Percentiles rank a stretch among this genome's conserved stretches.
Evolutionary conservation across 208 protist genomes (phyloP).

Genomic region (Trypanosoma platydactyli): DNA sequence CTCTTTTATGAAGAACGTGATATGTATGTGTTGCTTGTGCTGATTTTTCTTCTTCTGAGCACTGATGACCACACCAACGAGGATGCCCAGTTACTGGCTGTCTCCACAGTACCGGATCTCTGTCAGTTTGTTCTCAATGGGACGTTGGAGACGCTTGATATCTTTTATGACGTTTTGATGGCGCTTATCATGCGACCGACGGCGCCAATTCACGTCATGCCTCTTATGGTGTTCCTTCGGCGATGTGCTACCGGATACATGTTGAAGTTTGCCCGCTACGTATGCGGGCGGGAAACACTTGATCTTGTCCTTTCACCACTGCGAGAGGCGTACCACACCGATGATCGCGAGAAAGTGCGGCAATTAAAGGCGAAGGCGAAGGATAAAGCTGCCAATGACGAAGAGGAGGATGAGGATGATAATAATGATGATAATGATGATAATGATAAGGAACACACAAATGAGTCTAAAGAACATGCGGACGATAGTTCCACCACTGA

Average conservation of each 20-base stretch:
- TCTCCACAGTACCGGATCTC: conserved; percentile 65
- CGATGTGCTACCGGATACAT: conserved; percentile 78
- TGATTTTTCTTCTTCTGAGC: conserved; percentile 84
- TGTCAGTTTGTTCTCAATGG: conserved; percentile 71
- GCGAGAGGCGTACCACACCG: conserved; percentile 81
- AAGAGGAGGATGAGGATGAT: conserved; percentile 34
- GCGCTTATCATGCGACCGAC: conserved; percentile 72
- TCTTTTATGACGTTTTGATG: conserved; percentile 88
- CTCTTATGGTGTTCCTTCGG: conserved; percentile 75
- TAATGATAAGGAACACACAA: too few species aligned
- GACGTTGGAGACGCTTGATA: conserved; percentile 75
- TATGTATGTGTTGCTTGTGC: conserved; percentile 77
- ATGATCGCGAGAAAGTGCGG: conserved; percentile 71
- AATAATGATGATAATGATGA: conserved; percentile 21
- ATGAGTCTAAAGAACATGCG: too few species aligned
- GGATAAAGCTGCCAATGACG: conserved; percentile 34
- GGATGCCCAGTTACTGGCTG: conserved; percentile 60
- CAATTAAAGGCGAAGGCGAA: conserved; percentile 51
- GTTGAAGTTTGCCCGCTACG: conserved; percentile 69
- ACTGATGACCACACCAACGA: conserved; percentile 79
- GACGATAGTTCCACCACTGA: too few species aligned
- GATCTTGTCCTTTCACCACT: conserved; percentile 76
- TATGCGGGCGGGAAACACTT: conserved; percentile 54
- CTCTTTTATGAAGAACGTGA: conserved; percentile 84
- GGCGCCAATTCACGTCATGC: conserved; percentile 79